These are phyloP conservation scores for Drosera spatulata DNA, from an alignment of 179 eudicot species.

Conservation along the genomic window DNA sequence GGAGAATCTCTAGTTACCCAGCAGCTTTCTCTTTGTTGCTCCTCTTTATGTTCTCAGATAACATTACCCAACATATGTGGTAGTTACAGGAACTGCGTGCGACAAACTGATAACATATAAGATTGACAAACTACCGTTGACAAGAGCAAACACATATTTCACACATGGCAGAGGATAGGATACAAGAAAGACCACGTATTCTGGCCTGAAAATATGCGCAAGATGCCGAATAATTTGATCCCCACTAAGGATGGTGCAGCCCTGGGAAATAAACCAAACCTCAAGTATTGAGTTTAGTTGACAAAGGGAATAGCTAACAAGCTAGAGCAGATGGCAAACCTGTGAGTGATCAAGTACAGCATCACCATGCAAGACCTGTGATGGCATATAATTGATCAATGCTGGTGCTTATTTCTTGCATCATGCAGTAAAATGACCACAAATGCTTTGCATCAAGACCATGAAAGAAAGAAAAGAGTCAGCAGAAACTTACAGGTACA, in stretches of 20 bases:
- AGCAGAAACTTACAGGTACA: conserved; percentile 56
- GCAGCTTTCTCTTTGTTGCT: too few species aligned
- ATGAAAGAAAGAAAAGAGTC: neutral
- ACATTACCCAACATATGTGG: too few species aligned
- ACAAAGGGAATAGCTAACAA: neutral
- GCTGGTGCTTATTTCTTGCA: neutral
- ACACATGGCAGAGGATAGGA: conserved; percentile 22
- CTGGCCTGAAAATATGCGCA: conserved; percentile 64
- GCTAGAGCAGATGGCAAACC: conserved; percentile 29
- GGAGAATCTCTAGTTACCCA: too few species aligned
- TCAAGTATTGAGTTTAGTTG: neutral
- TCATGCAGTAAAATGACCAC: too few species aligned
- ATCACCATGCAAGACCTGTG: conserved; percentile 95
- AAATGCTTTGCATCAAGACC: neutral
- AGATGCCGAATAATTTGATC: conserved; percentile 89
- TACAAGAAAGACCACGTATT: conserved; percentile 94
- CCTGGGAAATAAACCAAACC: conserved; percentile 31
- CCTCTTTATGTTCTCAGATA: too few species aligned
- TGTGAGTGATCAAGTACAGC: conserved; percentile 73
- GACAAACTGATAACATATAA: neutral
- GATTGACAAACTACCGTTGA: neutral
- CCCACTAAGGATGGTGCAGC: conserved; percentile 93
- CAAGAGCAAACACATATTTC: neutral
- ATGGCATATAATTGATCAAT: conserved; percentile 4
- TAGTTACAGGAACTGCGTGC: too few species aligned